A percentile compares a stretch with the other conserved stretches of the same genome.
These are phyloP conservation scores for Penicillium cinerascens DNA, from an alignment of 495 filamentous ascomycete genomes.

Conservation along the genomic window DNA sequence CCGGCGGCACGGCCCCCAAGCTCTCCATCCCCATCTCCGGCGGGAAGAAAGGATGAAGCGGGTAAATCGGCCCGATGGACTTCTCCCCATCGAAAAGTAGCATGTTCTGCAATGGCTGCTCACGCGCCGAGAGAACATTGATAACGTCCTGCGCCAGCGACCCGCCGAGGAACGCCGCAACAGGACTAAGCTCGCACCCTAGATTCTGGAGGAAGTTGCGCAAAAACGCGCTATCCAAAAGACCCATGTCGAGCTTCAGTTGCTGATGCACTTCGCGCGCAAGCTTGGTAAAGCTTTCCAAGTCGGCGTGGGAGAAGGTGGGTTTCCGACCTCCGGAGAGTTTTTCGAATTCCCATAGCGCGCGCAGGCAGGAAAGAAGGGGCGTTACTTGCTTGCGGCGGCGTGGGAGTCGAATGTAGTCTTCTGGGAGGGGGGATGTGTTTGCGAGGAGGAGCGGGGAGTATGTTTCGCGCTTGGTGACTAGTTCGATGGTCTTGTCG, in stretches of 20 bases:
- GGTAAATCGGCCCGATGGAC: constrained; percentile 72
- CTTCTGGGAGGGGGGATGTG: constrained; percentile 66
- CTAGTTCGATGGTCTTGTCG: constrained; percentile 75
- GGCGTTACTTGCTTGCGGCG: constrained; percentile 73
- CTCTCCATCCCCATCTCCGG: constrained; percentile 29
- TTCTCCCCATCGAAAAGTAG: constrained; percentile 85
- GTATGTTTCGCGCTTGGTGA: constrained; percentile 89
- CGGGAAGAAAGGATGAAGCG: constrained; percentile 69
- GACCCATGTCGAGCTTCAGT: constrained; percentile 71
- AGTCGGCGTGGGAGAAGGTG: constrained; percentile 54
- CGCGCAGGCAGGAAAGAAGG: constrained; percentile 74
- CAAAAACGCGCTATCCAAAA: constrained; percentile 74
- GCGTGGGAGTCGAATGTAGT: constrained; percentile 61
- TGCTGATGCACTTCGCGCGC: constrained; percentile 71
- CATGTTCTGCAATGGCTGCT: constrained; percentile 95
- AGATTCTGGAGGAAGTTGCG: constrained; percentile 78
- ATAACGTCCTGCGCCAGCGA: constrained; percentile 94
- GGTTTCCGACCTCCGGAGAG: constrained; percentile 51
- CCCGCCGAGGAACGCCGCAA: constrained; percentile 85
- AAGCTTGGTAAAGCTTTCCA: constrained; percentile 69
- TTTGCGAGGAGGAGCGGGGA: constrained; percentile 77
- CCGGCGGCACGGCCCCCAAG: constrained; percentile 30
- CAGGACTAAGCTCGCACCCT: constrained; percentile 76
- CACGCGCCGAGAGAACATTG: constrained; percentile 82
- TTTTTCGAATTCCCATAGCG: constrained; percentile 74